Evolutionary conservation across 768 basidiomycete species (phyloP).

Genomic region (Rubroboletus pulcherrimus): DNA sequence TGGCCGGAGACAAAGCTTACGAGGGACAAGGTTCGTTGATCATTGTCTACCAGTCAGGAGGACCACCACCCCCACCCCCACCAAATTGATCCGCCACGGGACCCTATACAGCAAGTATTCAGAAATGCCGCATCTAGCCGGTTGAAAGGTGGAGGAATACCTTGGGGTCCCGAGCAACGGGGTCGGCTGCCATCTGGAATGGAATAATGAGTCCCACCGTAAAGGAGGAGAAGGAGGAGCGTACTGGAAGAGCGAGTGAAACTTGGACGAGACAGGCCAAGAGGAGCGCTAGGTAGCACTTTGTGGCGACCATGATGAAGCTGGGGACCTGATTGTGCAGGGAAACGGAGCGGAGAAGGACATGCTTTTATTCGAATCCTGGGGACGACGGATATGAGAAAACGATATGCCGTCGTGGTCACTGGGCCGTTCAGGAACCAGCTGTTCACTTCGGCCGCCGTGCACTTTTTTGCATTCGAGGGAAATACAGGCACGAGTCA

Average conservation of each 20-base stretch:
- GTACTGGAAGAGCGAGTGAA: conserved; percentile 24
- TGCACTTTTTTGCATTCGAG: conserved; percentile 10
- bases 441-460: conserved; percentile 21
- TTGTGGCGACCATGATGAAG: conserved; percentile 19
- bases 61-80: conserved; percentile 7
- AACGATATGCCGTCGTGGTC: conserved; percentile 18
- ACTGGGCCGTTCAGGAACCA: conserved; percentile 24
- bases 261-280: conserved; percentile 19
- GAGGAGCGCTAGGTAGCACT: conserved; percentile 20
- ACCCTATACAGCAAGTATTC: conserved; percentile 10
- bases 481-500: conserved; percentile 22
- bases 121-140: not conserved
- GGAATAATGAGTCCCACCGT: not conserved
- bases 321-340: not conserved
- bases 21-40: not conserved
- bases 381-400: conserved; percentile 20
- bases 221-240: not conserved
- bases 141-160: conserved; percentile 8
- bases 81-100: conserved; percentile 21
- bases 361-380: conserved; percentile 22
- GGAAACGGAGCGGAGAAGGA: not conserved
- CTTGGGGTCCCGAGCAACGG: not conserved
- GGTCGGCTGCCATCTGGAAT: conserved; percentile 13
- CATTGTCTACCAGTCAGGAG: conserved; percentile 28
- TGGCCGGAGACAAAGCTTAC: conserved; percentile 8